Base-by-base conservation (phyloP, 257 asterid species). In the Rubia yunnanensis region DNA sequence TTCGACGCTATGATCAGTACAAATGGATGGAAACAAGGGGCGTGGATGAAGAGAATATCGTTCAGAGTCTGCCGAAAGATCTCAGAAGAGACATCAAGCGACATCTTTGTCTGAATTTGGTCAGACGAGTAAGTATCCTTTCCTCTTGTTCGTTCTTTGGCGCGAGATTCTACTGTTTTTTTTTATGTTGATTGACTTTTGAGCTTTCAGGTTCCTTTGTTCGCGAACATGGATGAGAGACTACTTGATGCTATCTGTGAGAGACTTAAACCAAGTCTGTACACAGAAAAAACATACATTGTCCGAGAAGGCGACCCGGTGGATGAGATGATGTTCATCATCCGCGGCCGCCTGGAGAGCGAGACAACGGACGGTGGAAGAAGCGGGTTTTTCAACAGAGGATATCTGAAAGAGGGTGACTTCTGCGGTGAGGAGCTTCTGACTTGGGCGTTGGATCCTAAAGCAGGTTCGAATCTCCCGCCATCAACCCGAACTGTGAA, bases 351-450 rank as follows among this genome's bases (percentile, higher is more conserved):
- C 13, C 80, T 94, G 8, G 97, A 94, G 73, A 90, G 97, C 26
- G 92, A 90, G 62, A 94, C 99, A 1, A 94, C 99, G 13, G 99
- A 94, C 60, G 97, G 99, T 34, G 99, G 99, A 52, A 75, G 99
- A 72, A 88, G 96, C 22, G 99, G 97, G 35, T 94, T 94, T 81
- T 90, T 86, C 81, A 94, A 94, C 68, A 81, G 94, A 3, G 99
- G 97, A 26, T 52, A 82, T 59, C 80, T 94, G 10, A 86, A 83
- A 66, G 95, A 86, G 75, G 88, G 88, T 0, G 99, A 88, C 52
- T 94, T 94, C 74, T 94, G 99, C 28, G 97, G 99, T 0, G 99
- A 94, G 82, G 99, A 94, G 81, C 94, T 94, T 52, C 91, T 94
- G 54, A 94, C 99, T 32, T 94, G 99, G 99, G 97, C 97, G 31